Percentiles rank a stretch among this genome's conserved stretches.
These are phyloP conservation scores for Nicotiana obtusifolia DNA, from an alignment of 257 asterid species.

Conservation along the genomic window DNA sequence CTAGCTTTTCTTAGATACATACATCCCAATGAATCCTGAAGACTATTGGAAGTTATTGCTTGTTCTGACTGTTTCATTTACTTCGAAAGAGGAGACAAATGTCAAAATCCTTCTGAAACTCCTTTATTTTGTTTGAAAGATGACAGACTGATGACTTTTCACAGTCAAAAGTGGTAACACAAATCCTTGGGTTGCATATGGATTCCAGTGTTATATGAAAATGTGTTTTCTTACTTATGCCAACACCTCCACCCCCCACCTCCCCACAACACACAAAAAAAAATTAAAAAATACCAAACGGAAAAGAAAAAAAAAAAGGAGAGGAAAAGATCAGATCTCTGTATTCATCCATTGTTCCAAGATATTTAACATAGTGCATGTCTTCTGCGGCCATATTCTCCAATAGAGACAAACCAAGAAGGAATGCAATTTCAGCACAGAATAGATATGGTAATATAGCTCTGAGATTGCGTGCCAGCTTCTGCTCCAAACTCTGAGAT, in stretches of 20 bases:
- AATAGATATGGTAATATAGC: not conserved
- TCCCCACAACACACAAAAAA: too few species aligned
- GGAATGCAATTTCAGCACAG: not conserved
- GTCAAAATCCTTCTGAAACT: not conserved
- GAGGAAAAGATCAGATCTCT: not conserved
- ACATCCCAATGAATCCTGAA: not conserved
- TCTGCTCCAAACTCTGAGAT: slow-evolving; percentile 32
- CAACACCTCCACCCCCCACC: not conserved
- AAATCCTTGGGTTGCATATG: not conserved
- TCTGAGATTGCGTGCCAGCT: slow-evolving; percentile 38
- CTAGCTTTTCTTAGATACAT: not conserved
- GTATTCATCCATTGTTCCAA: not conserved
- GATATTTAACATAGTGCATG: not conserved
- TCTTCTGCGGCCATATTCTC: not conserved
- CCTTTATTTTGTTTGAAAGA: not conserved
- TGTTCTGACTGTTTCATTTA: not conserved
- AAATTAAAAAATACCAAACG: not conserved
- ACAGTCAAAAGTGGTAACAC: not conserved
- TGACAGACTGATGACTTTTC: not conserved
- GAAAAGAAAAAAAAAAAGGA: not conserved
- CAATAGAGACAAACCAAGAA: not conserved
- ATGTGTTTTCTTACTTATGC: not conserved
- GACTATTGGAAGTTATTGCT: not conserved
- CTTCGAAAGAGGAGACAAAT: not conserved
- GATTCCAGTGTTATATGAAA: not conserved